A percentile compares a stretch with the other conserved stretches of the same genome.
These are phyloP conservation scores for Solanum verrucosum DNA, from an alignment of 257 asterid species.

Conservation along the genomic window DNA sequence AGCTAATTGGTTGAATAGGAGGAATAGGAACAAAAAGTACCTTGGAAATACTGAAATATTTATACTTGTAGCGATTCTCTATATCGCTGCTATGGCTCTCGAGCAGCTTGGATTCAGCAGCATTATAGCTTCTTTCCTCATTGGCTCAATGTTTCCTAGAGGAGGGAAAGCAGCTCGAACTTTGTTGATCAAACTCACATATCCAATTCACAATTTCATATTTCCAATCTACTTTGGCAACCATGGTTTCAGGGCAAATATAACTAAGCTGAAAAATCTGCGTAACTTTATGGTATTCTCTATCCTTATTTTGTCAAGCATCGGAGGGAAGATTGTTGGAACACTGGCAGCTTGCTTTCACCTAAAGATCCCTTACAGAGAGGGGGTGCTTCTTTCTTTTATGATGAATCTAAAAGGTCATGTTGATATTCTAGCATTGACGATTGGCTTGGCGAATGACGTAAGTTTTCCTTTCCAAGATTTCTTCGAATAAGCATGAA, in stretches of 20 bases:
- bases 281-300: slow-evolving; percentile 40
- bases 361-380: slow-evolving; percentile 74
- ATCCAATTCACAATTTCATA: slow-evolving; percentile 68
- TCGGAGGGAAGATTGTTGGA: slow-evolving; percentile 90
- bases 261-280: slow-evolving; percentile 37
- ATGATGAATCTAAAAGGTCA: slow-evolving; percentile 95
- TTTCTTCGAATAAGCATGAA: neutral
- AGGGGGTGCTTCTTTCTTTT: slow-evolving; percentile 89
- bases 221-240: slow-evolving; percentile 94
- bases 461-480: slow-evolving; percentile 30
- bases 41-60: slow-evolving; percentile 62
- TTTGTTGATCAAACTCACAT: slow-evolving; percentile 66
- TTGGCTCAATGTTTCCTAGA: slow-evolving; percentile 86
- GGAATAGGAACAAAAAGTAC: slow-evolving; percentile 72
- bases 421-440: slow-evolving; percentile 71
- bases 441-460: slow-evolving; percentile 39
- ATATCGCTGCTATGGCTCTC: slow-evolving; percentile 60
- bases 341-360: slow-evolving; percentile 70
- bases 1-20: slow-evolving; percentile 62
- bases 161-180: slow-evolving; percentile 90
- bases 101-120: slow-evolving; percentile 82
- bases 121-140: slow-evolving; percentile 64
- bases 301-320: slow-evolving; percentile 58
- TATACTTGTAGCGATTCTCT: slow-evolving; percentile 50
- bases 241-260: slow-evolving; percentile 79